Evolutionary conservation across 495 filamentous ascomycete genomes (phyloP), one percentile per base, ranked within the genome.

Genomic region (Acidomyces sp.): DNA sequence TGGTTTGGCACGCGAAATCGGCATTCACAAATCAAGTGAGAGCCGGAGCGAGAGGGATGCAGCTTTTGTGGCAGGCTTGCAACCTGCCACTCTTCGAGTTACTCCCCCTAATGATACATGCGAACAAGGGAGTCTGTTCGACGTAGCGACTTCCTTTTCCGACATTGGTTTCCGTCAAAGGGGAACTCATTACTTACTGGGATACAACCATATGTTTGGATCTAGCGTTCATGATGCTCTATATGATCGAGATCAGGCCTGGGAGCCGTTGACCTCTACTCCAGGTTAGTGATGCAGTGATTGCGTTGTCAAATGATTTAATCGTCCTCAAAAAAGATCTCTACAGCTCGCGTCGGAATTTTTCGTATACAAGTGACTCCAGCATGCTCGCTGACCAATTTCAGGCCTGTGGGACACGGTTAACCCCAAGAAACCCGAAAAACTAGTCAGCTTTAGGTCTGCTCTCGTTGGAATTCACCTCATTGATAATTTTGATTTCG

Each of bases 1-100:
- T 17, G 40, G 31, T 12, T 29, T 47, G 7, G n/a, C 6, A n/a
- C 38, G 49, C 20, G 45, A 48, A 29, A 18, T 35, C 16, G 39
- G 45, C 11, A 4, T 3, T 24, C 27, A 11, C 22, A 1, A 3
- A 6, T 10, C 7, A 12, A 16, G 17, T 4, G 20, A 15, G 7
- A 34, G 6, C 20, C 31, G 13, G 7, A 34, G 20, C 6, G 31
- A 9, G 6, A 6, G 31, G 20, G 31, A 34, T 34, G 31, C 31
- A 12, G 13, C 20, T 18, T 34, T 34, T 18, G 31, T 34, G 16
- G 6, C 31, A 9, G 6, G 15, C 9, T 18, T 34, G 13, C 31
- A 16, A 18, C 16, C 31, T 6, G 7, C 31, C 9, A 6, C 6
- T 6, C 7, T 16, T 9, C 7, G 20, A 12, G 15, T 34, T 18